A percentile compares a stretch with the other conserved stretches of the same genome.
phyloP scores from a whole-genome alignment of 2,329 filamentous ascomycete genomes.

The Chaetomiaceae sp. region DNA sequence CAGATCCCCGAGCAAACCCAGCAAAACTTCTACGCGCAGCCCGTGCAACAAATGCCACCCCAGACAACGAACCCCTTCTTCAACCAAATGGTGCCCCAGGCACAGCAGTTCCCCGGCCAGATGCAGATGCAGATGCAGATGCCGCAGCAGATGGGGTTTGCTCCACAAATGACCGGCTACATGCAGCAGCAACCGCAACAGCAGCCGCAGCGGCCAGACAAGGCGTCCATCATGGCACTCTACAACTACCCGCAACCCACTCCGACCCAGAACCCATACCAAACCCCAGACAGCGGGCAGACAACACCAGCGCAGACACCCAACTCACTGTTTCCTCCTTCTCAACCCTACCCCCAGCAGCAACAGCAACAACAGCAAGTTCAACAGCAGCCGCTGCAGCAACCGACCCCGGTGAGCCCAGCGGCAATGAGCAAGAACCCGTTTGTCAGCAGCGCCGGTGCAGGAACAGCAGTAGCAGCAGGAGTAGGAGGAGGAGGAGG shows the following conservation, averaged over 20 bases:
- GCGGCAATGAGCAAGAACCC: constrained; percentile 50
- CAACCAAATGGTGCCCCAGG: constrained; percentile 22
- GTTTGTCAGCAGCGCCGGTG: constrained; percentile 39
- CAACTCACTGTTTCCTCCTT: constrained; percentile 14
- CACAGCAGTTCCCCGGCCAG: constrained; percentile 24
- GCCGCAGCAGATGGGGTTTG: constrained; percentile 20
- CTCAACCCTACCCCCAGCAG: constrained; percentile 14
- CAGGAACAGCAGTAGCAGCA: constrained; percentile 26
- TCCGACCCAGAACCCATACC: constrained; percentile 11
- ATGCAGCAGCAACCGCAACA: constrained; percentile 16
- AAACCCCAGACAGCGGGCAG: constrained; percentile 8
- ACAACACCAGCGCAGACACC: constrained; percentile 13
- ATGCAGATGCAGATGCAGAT: constrained; percentile 30
- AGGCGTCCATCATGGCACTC: constrained; percentile 69
- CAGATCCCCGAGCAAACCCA: constrained; percentile 52
- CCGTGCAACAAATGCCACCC: constrained; percentile 17
- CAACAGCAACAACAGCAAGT: constrained; percentile 24
- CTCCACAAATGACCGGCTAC: constrained; percentile 20
- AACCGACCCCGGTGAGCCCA: constrained; percentile 26
- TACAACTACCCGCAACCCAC: constrained; percentile 52
- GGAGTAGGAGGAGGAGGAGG: background rate
- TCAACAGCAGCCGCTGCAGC: constrained; percentile 27
- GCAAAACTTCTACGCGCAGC: constrained; percentile 36
- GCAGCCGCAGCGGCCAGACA: constrained; percentile 54
- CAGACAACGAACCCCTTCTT: constrained; percentile 33